Conservation (phyloP, 768 basidiomycete species). For the Russula brevipes region DNA sequence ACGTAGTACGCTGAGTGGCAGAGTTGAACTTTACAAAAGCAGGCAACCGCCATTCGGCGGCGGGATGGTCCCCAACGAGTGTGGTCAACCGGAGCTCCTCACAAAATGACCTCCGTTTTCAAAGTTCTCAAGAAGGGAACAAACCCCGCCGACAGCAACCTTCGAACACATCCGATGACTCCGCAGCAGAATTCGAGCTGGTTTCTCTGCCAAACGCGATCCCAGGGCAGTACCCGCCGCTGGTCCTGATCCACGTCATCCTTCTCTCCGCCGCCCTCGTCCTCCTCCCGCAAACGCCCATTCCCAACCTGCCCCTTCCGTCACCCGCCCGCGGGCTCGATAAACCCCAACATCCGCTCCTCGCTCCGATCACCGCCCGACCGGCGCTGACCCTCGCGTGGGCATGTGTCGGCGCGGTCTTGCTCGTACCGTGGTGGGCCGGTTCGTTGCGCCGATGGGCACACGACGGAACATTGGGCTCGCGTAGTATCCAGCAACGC, state of each 20-base stretch:
- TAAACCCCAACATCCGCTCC: too few relatives aligned
- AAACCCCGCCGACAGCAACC: not conserved
- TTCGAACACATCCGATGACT: not conserved
- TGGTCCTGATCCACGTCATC: conserved; percentile 16
- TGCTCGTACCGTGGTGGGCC: conserved; percentile 72
- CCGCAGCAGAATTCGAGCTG: not conserved
- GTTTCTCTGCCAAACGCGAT: conserved; percentile 11
- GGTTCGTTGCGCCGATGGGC: conserved; percentile 60
- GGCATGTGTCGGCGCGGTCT: conserved; percentile 46
- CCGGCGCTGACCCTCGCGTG: conserved; percentile 56
- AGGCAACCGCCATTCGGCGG: too few relatives aligned
- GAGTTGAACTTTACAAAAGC: too few relatives aligned
- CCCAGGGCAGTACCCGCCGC: conserved; percentile 16
- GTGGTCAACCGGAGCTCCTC: not conserved
- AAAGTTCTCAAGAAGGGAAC: conserved; percentile 11
- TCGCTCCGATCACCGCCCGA: conserved; percentile 57
- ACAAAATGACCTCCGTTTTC: conserved; percentile 14
- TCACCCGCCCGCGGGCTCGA: too few relatives aligned
- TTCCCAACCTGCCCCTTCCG: conserved; percentile 12
- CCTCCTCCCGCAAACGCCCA: conserved; percentile 10
- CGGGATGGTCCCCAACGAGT: too few relatives aligned
- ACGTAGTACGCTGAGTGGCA: too few relatives aligned
- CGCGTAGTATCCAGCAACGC: conserved; percentile 41
- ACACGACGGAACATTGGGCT: conserved; percentile 41
- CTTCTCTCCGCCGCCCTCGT: conserved; percentile 15